These are phyloP conservation scores for Tricholoma bakamatsutake DNA, from an alignment of 768 basidiomycete species.

Conservation along the genomic window DNA sequence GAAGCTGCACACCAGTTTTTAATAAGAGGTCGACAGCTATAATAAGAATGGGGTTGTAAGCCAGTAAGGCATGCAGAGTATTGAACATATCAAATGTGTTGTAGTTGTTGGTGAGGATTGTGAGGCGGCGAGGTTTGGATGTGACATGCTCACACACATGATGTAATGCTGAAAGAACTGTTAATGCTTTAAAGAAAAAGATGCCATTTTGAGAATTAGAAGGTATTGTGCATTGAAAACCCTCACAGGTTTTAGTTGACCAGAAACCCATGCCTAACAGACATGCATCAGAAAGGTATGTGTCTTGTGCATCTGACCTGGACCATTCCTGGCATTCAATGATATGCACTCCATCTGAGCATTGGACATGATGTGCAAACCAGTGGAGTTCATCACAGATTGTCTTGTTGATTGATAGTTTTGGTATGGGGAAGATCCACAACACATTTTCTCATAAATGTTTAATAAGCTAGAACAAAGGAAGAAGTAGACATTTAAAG, in stretches of 20 bases:
- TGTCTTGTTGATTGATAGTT: slow-evolving; percentile 18
- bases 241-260: background rate
- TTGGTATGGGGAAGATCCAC: slow-evolving; percentile 10
- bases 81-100: too few species aligned
- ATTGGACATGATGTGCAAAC: slow-evolving; percentile 18
- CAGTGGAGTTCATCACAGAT: slow-evolving; percentile 23
- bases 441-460: slow-evolving; percentile 25
- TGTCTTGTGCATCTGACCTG: slow-evolving; percentile 4
- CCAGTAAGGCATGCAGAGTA: too few species aligned
- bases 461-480: slow-evolving; percentile 21
- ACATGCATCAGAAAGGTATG: slow-evolving; percentile 20
- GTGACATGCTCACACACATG: too few species aligned
- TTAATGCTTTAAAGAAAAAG: slow-evolving; percentile 20
- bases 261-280: slow-evolving; percentile 1
- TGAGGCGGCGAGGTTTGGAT: too few species aligned
- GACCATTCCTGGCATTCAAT: slow-evolving; percentile 10
- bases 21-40: too few species aligned
- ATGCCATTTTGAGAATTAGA: background rate
- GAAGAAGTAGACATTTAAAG: slow-evolving; percentile 9
- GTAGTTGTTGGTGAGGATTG: too few species aligned
- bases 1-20: too few species aligned
- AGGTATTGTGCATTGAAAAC: slow-evolving; percentile 4
- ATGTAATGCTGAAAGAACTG: too few species aligned
- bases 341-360: slow-evolving; percentile 11
- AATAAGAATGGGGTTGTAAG: too few species aligned